Evolutionary conservation across 2,329 filamentous ascomycete species (phyloP).

Genomic region (Onygenales sp.): DNA sequence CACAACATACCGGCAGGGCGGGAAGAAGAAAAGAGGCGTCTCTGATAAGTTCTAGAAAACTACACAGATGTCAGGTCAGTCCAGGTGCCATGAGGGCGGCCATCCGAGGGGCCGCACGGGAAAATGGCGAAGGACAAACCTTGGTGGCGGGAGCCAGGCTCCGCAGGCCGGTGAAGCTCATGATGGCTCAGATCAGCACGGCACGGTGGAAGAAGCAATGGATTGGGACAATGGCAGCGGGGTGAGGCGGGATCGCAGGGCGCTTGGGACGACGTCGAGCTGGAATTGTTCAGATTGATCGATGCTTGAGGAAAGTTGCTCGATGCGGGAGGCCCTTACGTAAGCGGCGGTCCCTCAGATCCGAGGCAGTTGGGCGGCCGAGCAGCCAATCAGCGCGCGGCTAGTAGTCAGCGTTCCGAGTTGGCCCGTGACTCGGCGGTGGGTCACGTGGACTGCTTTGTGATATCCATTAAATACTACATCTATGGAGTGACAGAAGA

Average conservation of each 20-base stretch:
- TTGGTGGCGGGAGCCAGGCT: constrained; percentile 40
- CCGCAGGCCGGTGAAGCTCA: constrained; percentile 42
- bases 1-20: constrained; percentile 59
- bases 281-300: neutral
- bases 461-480: neutral
- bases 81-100: neutral
- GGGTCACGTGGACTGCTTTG: constrained; percentile 18
- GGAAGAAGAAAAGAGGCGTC: constrained; percentile 79
- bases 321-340: constrained; percentile 19
- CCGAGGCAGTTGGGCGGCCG: constrained; percentile 22
- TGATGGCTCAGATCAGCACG: constrained; percentile 27
- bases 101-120: neutral
- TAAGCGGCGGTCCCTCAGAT: constrained; percentile 25
- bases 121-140: constrained; percentile 24
- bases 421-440: constrained; percentile 15
- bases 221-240: constrained; percentile 11
- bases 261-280: constrained; percentile 4
- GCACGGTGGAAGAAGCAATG: constrained; percentile 14
- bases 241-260: constrained; percentile 12
- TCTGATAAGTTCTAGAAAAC: constrained; percentile 56
- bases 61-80: constrained; percentile 23
- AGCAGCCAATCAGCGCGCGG: constrained; percentile 23
- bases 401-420: constrained; percentile 30
- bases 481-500: neutral
- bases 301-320: constrained; percentile 8